Base-by-base conservation (phyloP, 129 eudicot genomes). In the Lactuca sativa region DNA sequence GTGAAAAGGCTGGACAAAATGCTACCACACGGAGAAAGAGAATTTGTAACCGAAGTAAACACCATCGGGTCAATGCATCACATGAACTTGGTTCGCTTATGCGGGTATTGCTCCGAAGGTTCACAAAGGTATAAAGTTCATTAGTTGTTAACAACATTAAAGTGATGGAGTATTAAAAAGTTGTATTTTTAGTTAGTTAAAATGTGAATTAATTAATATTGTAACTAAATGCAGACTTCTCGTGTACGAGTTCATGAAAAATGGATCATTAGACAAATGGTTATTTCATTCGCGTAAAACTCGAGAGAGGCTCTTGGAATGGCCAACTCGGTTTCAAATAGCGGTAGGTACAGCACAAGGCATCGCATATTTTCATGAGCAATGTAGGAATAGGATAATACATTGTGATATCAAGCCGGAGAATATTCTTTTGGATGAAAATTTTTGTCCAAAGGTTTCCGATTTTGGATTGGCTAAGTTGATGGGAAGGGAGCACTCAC, bases 401-500 rank as follows among this genome's bases (percentile, higher is more conserved):
- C 99, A 95, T 71, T 95, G 99, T 63, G 99, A 95, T 78, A 95
- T 95, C 32, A 95, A 95, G 80, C 99, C 99, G 0, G 97, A 95
- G 74, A 95, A 95, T 78, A 90, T 95, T 74, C 85, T 95, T 11
- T 67, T 95, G 61, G 99, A 95, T 62, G 95, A 83, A 59, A 70
- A 87, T 7, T 93, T 83, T 55, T 85, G 90, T 64, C 95, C 99
- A 3, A 93, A 93, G 44, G 99, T 93, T 53, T 87, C 99, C 2
- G 97, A 93, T 80, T 93, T 93, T 54, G 97, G 99, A 13, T 80
- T 93, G 43, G 97, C 99, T 37, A 93, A 93, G 81, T 33, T 93
- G 78, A 89, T 93, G 97, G 95, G 90, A 6, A 79, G 97, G 81
- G 97, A 92, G 78, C 95, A 85, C 63, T 86, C 97, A 0, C 96